Evolutionary conservation across 805 yeast species (phyloP), one percentile per base, ranked within the genome.

Genomic region (Candida hispaniensis): DNA sequence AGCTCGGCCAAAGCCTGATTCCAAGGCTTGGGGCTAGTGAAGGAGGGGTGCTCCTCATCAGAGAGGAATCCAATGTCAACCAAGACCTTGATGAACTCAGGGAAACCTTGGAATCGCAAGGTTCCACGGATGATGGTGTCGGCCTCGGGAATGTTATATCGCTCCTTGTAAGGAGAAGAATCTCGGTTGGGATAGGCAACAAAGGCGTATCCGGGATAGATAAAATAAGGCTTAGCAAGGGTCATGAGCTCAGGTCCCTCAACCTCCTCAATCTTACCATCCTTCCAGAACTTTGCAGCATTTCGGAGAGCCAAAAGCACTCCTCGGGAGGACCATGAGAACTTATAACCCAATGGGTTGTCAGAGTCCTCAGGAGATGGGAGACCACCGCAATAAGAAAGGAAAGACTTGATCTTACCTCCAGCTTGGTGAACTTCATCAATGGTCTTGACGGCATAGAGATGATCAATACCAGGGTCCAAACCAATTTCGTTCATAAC

Each of bases 261-360:
- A 53, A 91, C 76, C 29, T 74, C 70, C 41, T 69, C 94, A 47
- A 82, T 61, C 55, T 82, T 60, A 54, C 95, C 96, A 54, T 83
- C 77, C 62, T 78, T 64, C 73, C 77, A 88, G 68, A 75, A 88
- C 50, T 74, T 75, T 45, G 97, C 98, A 44, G 79, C 65, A 68
- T 91, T 93, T 71, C 94, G 79, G 56, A 91, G 71, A 12, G 98
- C 98, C 52, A 91, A 71, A 55, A 91, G 65, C 25, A 91, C 97
- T 63, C 98, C 98, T 63, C 98, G 77, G 21, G 97, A 86, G 18
- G 96, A 83, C 98, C 98, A 91, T 26, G 97, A 86, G 65, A 91
- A 91, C 69, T 91, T 91, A 75, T 91, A 91, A 49, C 98, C 98
- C 58, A 91, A 69, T 40, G 98, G 98, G 66, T 91, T 91, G 65